A percentile compares a stretch with the other conserved stretches of the same genome.
phyloP scores from a whole-genome alignment of 352 stramenopile genomes.

The Globisporangium lucens region DNA sequence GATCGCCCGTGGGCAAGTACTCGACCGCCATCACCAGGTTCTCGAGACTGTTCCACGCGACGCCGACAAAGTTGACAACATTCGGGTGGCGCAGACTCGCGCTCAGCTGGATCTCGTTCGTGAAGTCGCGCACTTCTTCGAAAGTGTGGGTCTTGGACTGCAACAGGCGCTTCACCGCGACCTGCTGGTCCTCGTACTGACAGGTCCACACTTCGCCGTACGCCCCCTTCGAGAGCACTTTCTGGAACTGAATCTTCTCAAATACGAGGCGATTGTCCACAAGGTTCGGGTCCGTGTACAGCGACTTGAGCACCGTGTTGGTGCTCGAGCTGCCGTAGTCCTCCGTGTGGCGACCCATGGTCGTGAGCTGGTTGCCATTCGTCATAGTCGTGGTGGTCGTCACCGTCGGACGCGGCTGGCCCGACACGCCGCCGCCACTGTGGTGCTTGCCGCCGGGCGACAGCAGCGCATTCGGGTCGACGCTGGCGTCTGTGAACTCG shows the following conservation, averaged over 20 bases:
- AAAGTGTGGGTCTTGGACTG: conserved; percentile 30
- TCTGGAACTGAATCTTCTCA: conserved; percentile 23
- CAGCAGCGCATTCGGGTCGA: conserved; percentile 10
- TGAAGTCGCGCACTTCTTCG: conserved; percentile 31
- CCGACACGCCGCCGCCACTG: background rate
- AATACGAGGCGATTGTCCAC: conserved; percentile 45
- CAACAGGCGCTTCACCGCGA: conserved; percentile 53
- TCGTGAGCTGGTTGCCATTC: conserved; percentile 9
- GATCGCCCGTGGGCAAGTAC: conserved; percentile 42
- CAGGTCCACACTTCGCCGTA: conserved; percentile 60
- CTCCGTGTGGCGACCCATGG: conserved; percentile 2
- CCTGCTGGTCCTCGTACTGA: conserved; percentile 28
- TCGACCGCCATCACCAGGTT: conserved; percentile 54
- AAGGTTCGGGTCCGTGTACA: conserved; percentile 37
- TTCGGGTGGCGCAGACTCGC: conserved; percentile 41
- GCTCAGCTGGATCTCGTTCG: conserved; percentile 43
- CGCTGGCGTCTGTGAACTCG: background rate
- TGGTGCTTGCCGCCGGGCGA: conserved; percentile 5
- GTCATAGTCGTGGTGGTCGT: conserved; percentile 3
- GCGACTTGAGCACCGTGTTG: conserved; percentile 11
- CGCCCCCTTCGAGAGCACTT: conserved; percentile 35
- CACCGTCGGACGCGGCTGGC: background rate
- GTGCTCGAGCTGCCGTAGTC: conserved; percentile 24
- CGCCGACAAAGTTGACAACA: conserved; percentile 46
- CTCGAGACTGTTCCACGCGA: conserved; percentile 51